A percentile compares a stretch with the other conserved stretches of the same genome.
Evolutionary conservation across 805 yeast species (phyloP).

Genomic region (Starmerella floris): DNA sequence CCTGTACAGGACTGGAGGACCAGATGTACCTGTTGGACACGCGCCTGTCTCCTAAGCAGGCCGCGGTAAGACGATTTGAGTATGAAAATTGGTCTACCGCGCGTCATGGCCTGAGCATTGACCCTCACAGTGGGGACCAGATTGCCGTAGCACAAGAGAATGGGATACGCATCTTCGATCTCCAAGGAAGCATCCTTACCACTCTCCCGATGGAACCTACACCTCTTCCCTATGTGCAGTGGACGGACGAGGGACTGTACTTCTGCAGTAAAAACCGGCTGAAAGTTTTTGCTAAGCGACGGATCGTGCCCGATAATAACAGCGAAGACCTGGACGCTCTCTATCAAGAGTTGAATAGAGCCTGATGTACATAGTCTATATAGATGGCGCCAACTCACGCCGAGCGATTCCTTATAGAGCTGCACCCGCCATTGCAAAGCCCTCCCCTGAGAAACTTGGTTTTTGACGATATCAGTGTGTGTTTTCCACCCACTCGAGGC

Average conservation of each 20-base stretch:
- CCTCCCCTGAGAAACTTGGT: too few relatives aligned
- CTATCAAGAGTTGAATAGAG: not conserved
- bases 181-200: not conserved
- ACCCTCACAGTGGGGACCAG: not conserved
- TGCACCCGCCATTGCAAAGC: too few relatives aligned
- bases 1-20: conserved; percentile 16
- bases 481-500: too few relatives aligned
- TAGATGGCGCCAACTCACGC: too few relatives aligned
- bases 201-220: not conserved
- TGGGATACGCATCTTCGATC: conserved; percentile 11
- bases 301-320: not conserved
- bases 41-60: not conserved
- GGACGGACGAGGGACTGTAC: conserved; percentile 5
- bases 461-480: too few relatives aligned
- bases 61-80: not conserved
- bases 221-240: not conserved
- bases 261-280: conserved; percentile 3
- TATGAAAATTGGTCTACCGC: conserved; percentile 15
- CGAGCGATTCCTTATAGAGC: too few relatives aligned
- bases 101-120: conserved; percentile 14
- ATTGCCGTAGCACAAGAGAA: conserved; percentile 16
- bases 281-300: conserved; percentile 1
- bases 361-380: too few relatives aligned
- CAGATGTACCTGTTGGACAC: conserved; percentile 15
- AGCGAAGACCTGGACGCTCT: not conserved